A percentile compares a stretch with the other conserved stretches of the same genome.
These are phyloP conservation scores for Lasiosphaeria ovina DNA, from an alignment of 495 filamentous ascomycete genomes.

Conservation along the genomic window DNA sequence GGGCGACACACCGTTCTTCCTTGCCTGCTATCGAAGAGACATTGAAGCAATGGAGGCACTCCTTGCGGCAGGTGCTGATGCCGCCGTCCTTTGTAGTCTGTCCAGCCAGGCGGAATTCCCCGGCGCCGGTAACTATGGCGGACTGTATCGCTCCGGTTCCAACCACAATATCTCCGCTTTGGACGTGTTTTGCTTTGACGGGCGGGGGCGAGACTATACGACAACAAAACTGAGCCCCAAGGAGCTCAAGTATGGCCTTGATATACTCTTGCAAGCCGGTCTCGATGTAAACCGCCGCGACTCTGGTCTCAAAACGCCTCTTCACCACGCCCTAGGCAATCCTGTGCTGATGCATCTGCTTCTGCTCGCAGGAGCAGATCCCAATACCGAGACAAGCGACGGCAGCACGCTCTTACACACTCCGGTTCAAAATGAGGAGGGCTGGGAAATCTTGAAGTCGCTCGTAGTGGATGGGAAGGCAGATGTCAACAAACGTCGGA, in stretches of 20 bases:
- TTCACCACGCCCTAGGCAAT: slow-evolving; percentile 18
- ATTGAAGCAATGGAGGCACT: slow-evolving; percentile 15
- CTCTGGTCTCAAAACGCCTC: slow-evolving; percentile 5
- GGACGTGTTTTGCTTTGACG: background rate
- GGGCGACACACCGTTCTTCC: slow-evolving; percentile 8
- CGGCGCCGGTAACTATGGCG: background rate
- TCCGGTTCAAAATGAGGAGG: slow-evolving; percentile 13
- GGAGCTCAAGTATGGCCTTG: slow-evolving; percentile 14
- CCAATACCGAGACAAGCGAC: slow-evolving; percentile 16
- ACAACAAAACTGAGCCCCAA: background rate
- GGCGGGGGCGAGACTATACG: background rate
- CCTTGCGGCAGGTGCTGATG: slow-evolving; percentile 12
- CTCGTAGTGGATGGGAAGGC: slow-evolving; percentile 22
- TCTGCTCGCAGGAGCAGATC: slow-evolving; percentile 25
- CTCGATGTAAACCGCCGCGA: slow-evolving; percentile 24
- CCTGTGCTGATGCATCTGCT: slow-evolving; percentile 23
- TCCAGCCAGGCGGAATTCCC: slow-evolving; percentile 6
- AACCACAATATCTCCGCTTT: background rate
- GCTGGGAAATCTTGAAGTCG: slow-evolving; percentile 12
- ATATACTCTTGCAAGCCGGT: slow-evolving; percentile 23
- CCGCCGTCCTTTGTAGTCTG: slow-evolving; percentile 12
- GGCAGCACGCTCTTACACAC: slow-evolving; percentile 21
- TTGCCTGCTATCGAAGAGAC: slow-evolving; percentile 4
- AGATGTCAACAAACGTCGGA: slow-evolving; percentile 21
- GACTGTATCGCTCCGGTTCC: background rate